These are phyloP conservation scores for Naematelia encephala DNA, from an alignment of 768 basidiomycete genomes.

Conservation along the genomic window DNA sequence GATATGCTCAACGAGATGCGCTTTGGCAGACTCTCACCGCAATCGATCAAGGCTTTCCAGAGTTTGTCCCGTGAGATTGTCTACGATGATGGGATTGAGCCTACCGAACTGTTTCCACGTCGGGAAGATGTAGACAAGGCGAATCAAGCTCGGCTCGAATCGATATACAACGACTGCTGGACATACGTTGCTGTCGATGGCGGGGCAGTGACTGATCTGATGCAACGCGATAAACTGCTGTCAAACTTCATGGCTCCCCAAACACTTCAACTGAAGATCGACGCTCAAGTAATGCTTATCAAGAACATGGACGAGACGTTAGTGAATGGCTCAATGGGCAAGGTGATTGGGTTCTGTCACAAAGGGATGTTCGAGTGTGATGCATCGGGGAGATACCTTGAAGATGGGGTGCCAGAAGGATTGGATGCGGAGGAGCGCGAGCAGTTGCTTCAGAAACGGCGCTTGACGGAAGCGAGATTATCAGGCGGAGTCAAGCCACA, in stretches of 20 bases:
- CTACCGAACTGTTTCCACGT: slow-evolving; percentile 93
- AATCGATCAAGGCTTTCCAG: slow-evolving; percentile 69
- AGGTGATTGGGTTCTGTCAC: slow-evolving; percentile 65
- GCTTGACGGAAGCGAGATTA: slow-evolving; percentile 40
- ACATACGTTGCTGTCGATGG: slow-evolving; percentile 64
- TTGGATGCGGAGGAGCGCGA: slow-evolving; percentile 51
- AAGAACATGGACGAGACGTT: slow-evolving; percentile 88
- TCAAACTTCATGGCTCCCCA: slow-evolving; percentile 86
- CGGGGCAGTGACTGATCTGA: slow-evolving; percentile 60
- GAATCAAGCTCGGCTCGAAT: slow-evolving; percentile 66
- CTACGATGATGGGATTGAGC: slow-evolving; percentile 75
- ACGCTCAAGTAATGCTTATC: slow-evolving; percentile 92
- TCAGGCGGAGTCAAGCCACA: slow-evolving; percentile 42
- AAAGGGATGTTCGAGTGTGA: slow-evolving; percentile 34
- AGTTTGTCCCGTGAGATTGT: slow-evolving; percentile 65
- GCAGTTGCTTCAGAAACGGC: slow-evolving; percentile 40
- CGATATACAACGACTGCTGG: slow-evolving; percentile 58
- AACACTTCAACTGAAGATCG: slow-evolving; percentile 65
- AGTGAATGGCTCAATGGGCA: slow-evolving; percentile 93
- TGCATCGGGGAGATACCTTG: slow-evolving; percentile 49
- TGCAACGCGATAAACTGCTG: slow-evolving; percentile 72
- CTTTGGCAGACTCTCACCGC: slow-evolving; percentile 66
- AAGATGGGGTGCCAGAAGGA: slow-evolving; percentile 38
- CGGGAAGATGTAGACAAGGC: slow-evolving; percentile 87
- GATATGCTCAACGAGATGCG: slow-evolving; percentile 99